Evolutionary conservation across 495 filamentous ascomycete species (phyloP).

Genomic region (Immersiella caudata): DNA sequence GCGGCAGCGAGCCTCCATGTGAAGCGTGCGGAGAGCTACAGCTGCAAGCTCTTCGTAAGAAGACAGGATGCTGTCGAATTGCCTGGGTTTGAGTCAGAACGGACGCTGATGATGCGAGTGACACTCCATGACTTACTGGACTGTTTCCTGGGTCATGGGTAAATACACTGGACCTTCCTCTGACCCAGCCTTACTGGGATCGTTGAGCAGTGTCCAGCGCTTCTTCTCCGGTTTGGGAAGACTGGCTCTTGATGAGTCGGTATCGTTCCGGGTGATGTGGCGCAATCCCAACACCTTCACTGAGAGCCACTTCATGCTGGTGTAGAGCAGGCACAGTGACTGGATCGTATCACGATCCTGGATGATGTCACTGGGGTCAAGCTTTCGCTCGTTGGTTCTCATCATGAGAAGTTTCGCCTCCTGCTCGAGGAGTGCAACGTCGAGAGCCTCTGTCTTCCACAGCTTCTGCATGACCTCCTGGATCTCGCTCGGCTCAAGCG

Average conservation of each 20-base stretch:
- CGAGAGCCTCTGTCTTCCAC: conserved; percentile 54
- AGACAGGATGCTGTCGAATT: conserved; percentile 84
- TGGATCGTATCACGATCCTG: conserved; percentile 83
- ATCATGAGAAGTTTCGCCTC: conserved; percentile 70
- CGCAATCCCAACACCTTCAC: conserved; percentile 75
- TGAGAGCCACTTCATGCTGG: conserved; percentile 97
- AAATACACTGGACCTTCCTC: conserved; percentile 70
- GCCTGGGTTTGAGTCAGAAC: conserved; percentile 47
- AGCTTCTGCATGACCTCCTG: conserved; percentile 65
- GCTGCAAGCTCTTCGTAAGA: conserved; percentile 77
- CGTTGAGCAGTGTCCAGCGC: conserved; percentile 82
- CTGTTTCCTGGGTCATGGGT: conserved; percentile 85
- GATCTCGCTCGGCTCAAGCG: conserved; percentile 65
- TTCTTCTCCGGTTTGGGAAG: conserved; percentile 57
- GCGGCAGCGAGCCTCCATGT: conserved; percentile 82
- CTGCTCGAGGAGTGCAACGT: conserved; percentile 55
- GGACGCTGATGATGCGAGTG: not conserved
- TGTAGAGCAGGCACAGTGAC: conserved; percentile 84
- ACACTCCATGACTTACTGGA: conserved; percentile 54
- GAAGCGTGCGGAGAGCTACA: conserved; percentile 78
- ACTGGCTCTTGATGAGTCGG: conserved; percentile 52
- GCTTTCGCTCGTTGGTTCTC: conserved; percentile 61
- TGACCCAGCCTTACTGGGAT: conserved; percentile 48
- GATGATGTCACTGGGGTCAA: conserved; percentile 81
- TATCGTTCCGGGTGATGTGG: conserved; percentile 64